Evolutionary conservation across 176 grass and related monocot genomes (phyloP).

Genomic region (Guadua angustifolia): DNA sequence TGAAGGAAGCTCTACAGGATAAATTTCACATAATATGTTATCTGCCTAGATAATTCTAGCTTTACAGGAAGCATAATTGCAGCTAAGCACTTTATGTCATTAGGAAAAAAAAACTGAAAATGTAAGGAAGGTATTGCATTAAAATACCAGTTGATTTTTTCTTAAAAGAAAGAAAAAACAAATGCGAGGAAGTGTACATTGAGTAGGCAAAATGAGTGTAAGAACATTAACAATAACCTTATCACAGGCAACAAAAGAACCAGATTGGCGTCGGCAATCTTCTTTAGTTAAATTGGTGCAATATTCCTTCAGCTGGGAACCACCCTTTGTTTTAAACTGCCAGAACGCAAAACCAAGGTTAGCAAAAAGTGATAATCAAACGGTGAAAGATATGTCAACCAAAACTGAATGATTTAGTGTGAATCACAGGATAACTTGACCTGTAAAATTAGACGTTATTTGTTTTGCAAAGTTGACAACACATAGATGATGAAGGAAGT

Average conservation of each 20-base stretch:
- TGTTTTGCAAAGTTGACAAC: conserved; percentile 10
- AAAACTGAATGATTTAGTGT: background rate
- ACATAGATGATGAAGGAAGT: background rate
- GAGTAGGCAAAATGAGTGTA: conserved; percentile 1
- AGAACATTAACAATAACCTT: conserved; percentile 64
- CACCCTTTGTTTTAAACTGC: conserved; percentile 97
- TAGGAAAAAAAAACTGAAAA: conserved; percentile 35
- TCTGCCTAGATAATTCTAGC: conserved; percentile 18
- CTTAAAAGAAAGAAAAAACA: background rate
- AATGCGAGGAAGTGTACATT: background rate
- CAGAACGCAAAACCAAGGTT: conserved; percentile 40
- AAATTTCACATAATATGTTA: conserved; percentile 13
- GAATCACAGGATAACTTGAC: background rate
- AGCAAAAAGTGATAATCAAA: conserved; percentile 23
- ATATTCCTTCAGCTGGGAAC: conserved; percentile 96
- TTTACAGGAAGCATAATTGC: background rate
- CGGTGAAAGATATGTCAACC: background rate
- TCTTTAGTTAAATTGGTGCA: conserved; percentile 97
- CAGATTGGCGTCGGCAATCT: conserved; percentile 85
- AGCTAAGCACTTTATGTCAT: background rate
- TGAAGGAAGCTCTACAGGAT: background rate
- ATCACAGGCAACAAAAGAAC: conserved; percentile 86
- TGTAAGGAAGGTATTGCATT: conserved; percentile 1
- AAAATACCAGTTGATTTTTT: background rate
- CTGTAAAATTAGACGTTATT: background rate